Base-by-base conservation (phyloP, 176 grass and related monocot genomes). In the Zea luxurians region DNA sequence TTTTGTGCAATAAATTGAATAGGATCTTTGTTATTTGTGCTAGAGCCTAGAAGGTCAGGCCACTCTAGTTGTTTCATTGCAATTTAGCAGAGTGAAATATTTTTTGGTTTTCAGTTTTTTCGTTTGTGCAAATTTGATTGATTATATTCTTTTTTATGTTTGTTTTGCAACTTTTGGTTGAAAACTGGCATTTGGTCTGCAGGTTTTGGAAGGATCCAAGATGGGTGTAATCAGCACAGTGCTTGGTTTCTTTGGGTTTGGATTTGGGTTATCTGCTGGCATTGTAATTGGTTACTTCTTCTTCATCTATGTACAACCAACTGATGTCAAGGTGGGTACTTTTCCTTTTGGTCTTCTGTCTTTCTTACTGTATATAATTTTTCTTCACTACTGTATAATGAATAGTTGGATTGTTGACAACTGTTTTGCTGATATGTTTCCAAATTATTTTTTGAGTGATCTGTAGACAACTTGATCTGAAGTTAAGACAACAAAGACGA, bases 211-310 rank as follows among this genome's bases (percentile, higher is more conserved):
- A 87, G 11, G 37, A 78, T 75, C 63, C 41, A 54, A 79, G 48
- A 87, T 95, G 88, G 96, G 96, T 10, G 11, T 95, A 35, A 13
- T 99, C 68, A 95, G 96, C 80, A 95, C 86, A n/a, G 71, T 87
- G 44, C 73, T 99, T 48, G 88, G 96, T 71, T 92, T 95, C 74
- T 85, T 79, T 74, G 92, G 96, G 61, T 99, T 99, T 84, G 92
- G 96, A 4, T 77, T 87, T 61, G 96, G 96, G 60, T 77, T 99
- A 21, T 83, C 88, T 0, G 61, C 91, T 78, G 96, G 96, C 38
- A 68, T 92, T 75, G 88, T 90, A 41, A 89, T 95, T 15, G 96
- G 96, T 8, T 95, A 93, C 84, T 92, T 87, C 27, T 64, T 89
- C 50, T 95, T 99, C 88, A 86, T 99, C 63, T 94, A 87, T 52